Evolutionary conservation across 352 stramenopile genomes (phyloP), one percentile per base, ranked within the genome.

Genomic region (Aphanomyces cochlioides): DNA sequence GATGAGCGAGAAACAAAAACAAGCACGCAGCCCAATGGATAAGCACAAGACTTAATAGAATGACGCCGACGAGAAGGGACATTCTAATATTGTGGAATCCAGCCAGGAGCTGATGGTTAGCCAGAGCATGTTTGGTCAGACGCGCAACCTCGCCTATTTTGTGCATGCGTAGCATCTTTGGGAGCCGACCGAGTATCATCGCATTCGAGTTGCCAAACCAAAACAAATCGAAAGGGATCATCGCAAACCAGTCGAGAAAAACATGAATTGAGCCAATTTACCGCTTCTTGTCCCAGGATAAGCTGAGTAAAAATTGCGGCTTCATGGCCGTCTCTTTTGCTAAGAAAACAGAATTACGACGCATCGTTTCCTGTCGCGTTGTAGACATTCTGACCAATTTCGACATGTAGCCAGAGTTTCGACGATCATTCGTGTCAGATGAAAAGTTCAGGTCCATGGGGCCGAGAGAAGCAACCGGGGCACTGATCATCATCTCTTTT

Each of bases 31-130:
- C 28, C 59, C 59, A 67, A 40, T 67, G 59, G 19, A 67, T 67
- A 4, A 21, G 10, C 12, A 41, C 59, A 8, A 67, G 21, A 13
- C 43, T 56, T 28, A 67, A 45, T n/a, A 54, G 4, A 28, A 67
- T 21, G 19, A 48, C 41, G 7, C 13, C 19, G 3, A 41, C 19
- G n/a, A 67, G 41, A 8, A 67, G 59, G 17, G 59, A 56, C 59
- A 67, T 67, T n/a, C 59, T 40, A n/a, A 50, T 40, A 34, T 67
- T 67, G 59, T 67, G 59, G 3, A 67, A 67, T n/a, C 59, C 59
- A 34, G 13, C 4, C 41, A 67, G 41, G 12, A 19, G 21, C 43
- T 67, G 41, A 45, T 67, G 39, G 21, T 67, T 40, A 13, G 59
- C 59, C 5, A 67, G 37, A 3, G n/a, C 7, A 8, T 50, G 59